Base-by-base conservation (phyloP, 441 rosid species). In the Aquilaria agallochum region DNA sequence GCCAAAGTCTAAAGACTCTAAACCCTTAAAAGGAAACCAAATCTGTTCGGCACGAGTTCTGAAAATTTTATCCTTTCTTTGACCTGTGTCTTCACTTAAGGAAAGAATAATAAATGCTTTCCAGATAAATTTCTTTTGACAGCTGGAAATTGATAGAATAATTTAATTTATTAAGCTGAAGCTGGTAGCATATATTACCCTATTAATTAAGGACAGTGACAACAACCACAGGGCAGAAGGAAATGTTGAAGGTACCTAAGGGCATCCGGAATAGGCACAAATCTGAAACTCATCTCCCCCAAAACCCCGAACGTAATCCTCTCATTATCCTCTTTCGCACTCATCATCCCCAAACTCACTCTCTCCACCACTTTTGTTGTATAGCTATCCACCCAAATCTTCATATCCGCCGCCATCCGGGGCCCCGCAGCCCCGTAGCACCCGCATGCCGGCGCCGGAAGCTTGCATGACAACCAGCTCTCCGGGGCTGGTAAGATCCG, bases 191-290 rank as follows among this genome's bases (percentile, higher is more conserved):
- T 20, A 20, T 20, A 20, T 20, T 20, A 20, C 27, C 27, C 27
- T 20, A 20, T 20, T 20, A 20, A 20, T 20, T 20, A 20, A 20
- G 27, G 27, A 20, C 27, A 20, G 27, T 20, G 27, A 20, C 27
- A 20, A 20, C 27, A 14, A 31, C 4, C 0, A 9, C 33, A 34
- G 44, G 72, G 72, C 30, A 61, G 14, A 11, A 85, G 86, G 71
- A 82, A 83, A 59, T 75, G 78, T 32, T 83, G 83, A 80, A 83
- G 68, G 62, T 77, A 77, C 53, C 77, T 66, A 10, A 82, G 76
- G 6, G 77, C 88, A 56, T 77, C 77, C 0, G 73, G 86, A 34
- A 85, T 44, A 9, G 63, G 70, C 48, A 75, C 64, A n/a, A 74
- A 77, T 47, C 88, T 83, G 83, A 86, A 85, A 45, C 65, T 68